phyloP scores from a whole-genome alignment of 768 basidiomycete genomes.

The Boletus bicolor region DNA sequence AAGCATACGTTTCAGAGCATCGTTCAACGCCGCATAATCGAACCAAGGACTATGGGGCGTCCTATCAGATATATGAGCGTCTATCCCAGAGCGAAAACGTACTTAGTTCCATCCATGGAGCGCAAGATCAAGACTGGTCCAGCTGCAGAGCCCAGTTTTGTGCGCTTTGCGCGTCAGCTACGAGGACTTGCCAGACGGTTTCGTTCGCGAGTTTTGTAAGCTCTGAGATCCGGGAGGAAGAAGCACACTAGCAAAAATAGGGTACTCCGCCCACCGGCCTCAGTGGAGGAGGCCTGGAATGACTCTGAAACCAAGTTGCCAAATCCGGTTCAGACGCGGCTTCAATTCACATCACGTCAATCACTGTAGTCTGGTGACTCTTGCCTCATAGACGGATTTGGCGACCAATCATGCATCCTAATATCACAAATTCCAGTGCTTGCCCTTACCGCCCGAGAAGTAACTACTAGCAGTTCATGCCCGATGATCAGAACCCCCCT shows the following conservation, averaged over 20 bases:
- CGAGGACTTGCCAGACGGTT: slow-evolving; percentile 13
- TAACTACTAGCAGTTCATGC: neutral
- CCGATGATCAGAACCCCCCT: slow-evolving; percentile 61
- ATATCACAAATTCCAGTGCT: no score
- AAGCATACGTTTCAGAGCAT: slow-evolving; percentile 61
- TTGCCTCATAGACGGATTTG: no score
- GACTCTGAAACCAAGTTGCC: slow-evolving; percentile 21
- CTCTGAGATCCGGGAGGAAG: slow-evolving; percentile 17
- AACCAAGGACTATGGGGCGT: slow-evolving; percentile 63
- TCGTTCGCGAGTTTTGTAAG: slow-evolving; percentile 12
- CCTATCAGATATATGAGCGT: slow-evolving; percentile 24
- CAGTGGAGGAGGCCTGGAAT: neutral
- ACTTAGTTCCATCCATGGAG: slow-evolving; percentile 82
- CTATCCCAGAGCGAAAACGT: slow-evolving; percentile 7
- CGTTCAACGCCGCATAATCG: slow-evolving; percentile 58
- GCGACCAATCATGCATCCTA: no score
- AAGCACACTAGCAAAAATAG: slow-evolving; percentile 17
- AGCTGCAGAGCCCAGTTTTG: slow-evolving; percentile 69
- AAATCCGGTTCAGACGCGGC: slow-evolving; percentile 9
- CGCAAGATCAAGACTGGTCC: slow-evolving; percentile 47
- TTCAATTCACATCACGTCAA: neutral
- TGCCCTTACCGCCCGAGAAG: neutral
- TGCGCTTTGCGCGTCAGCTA: slow-evolving; percentile 55
- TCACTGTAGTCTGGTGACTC: neutral
- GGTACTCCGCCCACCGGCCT: slow-evolving; percentile 22